phyloP scores from a whole-genome alignment of 192 early-diverging fungal genomes.

The Dispira simplex region DNA sequence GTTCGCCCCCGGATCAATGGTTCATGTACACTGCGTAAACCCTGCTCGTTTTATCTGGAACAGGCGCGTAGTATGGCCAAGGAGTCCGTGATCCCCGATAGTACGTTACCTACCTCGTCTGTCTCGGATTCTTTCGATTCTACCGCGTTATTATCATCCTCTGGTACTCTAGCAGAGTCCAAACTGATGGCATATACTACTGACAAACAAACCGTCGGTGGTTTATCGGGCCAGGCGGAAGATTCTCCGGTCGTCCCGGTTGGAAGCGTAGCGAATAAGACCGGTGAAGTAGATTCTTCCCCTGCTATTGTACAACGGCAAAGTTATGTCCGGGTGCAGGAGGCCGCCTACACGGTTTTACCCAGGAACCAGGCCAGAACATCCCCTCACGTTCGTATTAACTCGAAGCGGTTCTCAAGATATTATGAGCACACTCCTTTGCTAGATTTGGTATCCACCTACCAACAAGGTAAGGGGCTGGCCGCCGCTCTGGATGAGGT shows the following conservation, averaged over 20 bases:
- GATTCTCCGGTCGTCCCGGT: no score
- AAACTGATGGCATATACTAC: no score
- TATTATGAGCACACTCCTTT: neutral
- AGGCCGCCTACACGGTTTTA: conserved; percentile 3
- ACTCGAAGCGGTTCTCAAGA: conserved; percentile 7
- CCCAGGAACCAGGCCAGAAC: neutral
- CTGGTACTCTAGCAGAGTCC: no score
- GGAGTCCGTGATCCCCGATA: no score
- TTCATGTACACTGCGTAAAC: neutral
- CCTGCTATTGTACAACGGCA: neutral
- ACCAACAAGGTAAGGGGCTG: neutral
- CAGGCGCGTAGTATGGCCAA: no score
- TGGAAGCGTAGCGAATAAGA: no score
- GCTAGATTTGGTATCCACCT: neutral
- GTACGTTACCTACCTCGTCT: no score
- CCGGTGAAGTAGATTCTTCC: neutral
- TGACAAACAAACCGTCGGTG: no score
- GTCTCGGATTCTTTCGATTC: no score
- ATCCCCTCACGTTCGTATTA: neutral
- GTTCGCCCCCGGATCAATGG: neutral
- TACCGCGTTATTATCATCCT: no score
- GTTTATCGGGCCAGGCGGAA: no score
- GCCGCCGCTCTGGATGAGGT: conserved; percentile 4
- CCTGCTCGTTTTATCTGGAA: neutral
- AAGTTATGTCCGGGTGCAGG: neutral